Percentiles rank a stretch among this genome's conserved stretches.
phyloP scores from a whole-genome alignment of 306 rosid species.

The Myrica gale region DNA sequence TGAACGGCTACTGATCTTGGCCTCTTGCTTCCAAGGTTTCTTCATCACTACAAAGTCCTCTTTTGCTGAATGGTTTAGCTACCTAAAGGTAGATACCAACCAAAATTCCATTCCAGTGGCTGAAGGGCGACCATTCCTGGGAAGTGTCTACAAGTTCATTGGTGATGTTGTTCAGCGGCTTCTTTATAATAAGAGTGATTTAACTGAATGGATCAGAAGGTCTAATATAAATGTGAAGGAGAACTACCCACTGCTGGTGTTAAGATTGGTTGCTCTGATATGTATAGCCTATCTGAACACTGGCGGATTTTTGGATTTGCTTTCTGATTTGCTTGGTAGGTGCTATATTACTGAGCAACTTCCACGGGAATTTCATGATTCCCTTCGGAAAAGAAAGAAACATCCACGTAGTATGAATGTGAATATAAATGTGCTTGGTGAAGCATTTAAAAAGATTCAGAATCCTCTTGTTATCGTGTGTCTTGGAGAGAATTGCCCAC shows the following conservation, averaged over 20 bases:
- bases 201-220: slow-evolving; percentile 40
- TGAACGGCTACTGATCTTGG: slow-evolving; percentile 56
- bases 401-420: neutral
- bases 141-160: slow-evolving; percentile 21
- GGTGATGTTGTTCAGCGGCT: neutral
- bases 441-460: slow-evolving; percentile 41
- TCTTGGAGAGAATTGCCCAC: slow-evolving; percentile 15
- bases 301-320: slow-evolving; percentile 12
- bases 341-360: slow-evolving; percentile 22
- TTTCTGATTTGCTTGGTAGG: slow-evolving; percentile 27
- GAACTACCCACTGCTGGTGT: slow-evolving; percentile 35
- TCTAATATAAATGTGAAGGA: slow-evolving; percentile 15
- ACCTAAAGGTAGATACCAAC: slow-evolving; percentile 30
- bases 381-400: slow-evolving; percentile 26
- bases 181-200: slow-evolving; percentile 16
- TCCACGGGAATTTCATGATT: slow-evolving; percentile 37
- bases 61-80: slow-evolving; percentile 62
- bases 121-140: neutral
- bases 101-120: slow-evolving; percentile 2
- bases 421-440: slow-evolving; percentile 35
- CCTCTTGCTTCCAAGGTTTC: slow-evolving; percentile 31
- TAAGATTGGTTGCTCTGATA: slow-evolving; percentile 39
- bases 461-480: slow-evolving; percentile 53
- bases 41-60: slow-evolving; percentile 53
- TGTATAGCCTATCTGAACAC: slow-evolving; percentile 49